Conservation (phyloP, 495 filamentous ascomycete genomes). For the Mycothermus thermophilus region DNA sequence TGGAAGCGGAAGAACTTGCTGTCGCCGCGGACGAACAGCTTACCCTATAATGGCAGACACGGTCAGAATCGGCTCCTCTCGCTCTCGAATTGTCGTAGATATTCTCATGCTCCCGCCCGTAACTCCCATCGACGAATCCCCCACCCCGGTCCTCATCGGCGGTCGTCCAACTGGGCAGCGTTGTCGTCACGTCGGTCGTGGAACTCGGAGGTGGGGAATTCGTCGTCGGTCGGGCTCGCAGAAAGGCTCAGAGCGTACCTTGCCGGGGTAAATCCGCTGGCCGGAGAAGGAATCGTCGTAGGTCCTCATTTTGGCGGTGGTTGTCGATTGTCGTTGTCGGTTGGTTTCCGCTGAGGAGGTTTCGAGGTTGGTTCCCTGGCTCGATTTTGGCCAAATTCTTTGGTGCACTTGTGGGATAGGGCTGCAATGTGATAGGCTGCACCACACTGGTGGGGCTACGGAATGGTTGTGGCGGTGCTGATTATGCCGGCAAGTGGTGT, state of each 20-base stretch:
- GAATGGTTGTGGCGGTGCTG: no score
- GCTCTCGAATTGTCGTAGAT: background rate
- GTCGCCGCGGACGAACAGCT: constrained; percentile 97
- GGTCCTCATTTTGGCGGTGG: constrained; percentile 75
- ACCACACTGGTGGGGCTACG: no score
- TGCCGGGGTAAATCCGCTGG: constrained; percentile 97
- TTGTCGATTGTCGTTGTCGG: constrained; percentile 26
- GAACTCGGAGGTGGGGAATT: constrained; percentile 4
- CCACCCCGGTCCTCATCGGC: constrained; percentile 6
- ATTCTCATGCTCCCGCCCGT: background rate
- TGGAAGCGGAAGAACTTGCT: constrained; percentile 99
- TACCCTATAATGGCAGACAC: constrained; percentile 48
- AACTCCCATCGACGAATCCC: background rate
- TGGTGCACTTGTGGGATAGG: constrained; percentile 25
- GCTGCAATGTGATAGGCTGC: constrained; percentile 22
- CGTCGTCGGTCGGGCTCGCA: constrained; percentile 6
- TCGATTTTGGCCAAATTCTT: constrained; percentile 26
- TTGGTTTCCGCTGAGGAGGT: constrained; percentile 19
- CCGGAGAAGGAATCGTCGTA: constrained; percentile 98
- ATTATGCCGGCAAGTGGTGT: no score
- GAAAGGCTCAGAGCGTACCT: constrained; percentile 48
- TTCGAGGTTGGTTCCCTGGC: constrained; percentile 19
- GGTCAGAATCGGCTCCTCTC: constrained; percentile 14
- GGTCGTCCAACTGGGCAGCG: constrained; percentile 1
- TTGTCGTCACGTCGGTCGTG: constrained; percentile 1